These are phyloP conservation scores for Chalciporus pseudorubinellus DNA, from an alignment of 768 basidiomycete species.

Conservation along the genomic window DNA sequence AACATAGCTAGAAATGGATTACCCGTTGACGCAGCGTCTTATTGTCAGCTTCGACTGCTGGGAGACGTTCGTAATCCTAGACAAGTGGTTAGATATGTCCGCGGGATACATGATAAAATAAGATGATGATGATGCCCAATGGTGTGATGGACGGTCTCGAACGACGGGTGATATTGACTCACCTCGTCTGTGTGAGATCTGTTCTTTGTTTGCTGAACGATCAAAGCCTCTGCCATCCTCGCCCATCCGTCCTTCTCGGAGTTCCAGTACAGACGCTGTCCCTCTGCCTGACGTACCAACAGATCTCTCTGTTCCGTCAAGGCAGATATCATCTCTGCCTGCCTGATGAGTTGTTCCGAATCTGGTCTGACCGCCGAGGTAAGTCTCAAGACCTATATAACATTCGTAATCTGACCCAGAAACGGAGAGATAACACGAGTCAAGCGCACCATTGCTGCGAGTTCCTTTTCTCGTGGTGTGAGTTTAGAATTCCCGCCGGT, in stretches of 20 bases:
- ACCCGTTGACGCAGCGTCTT: constrained; percentile 61
- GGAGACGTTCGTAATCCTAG: constrained; percentile 57
- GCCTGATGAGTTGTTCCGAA: constrained; percentile 49
- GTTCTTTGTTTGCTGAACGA: constrained; percentile 45
- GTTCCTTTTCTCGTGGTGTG: constrained; percentile 46
- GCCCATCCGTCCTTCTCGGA: constrained; percentile 65
- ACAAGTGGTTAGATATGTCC: constrained; percentile 13
- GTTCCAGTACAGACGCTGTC: constrained; percentile 60
- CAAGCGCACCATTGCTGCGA: constrained; percentile 54
- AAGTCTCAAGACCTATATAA: constrained; percentile 46
- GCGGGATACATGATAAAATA: no score
- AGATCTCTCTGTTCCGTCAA: constrained; percentile 59
- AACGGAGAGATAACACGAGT: constrained; percentile 8
- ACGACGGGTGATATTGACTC: constrained; percentile 12
- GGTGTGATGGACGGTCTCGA: not conserved
- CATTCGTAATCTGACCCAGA: constrained; percentile 1
- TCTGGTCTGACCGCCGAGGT: constrained; percentile 40
- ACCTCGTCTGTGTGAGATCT: constrained; percentile 47
- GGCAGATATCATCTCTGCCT: constrained; percentile 60
- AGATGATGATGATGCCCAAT: not conserved
- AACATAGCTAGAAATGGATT: constrained; percentile 8
- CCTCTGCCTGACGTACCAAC: constrained; percentile 48
- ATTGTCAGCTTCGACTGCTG: constrained; percentile 59
- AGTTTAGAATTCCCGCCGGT: constrained; percentile 24
- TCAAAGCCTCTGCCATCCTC: constrained; percentile 64